These are phyloP conservation scores for Exophiala bonariae DNA, from an alignment of 2,329 filamentous ascomycete species.

Conservation along the genomic window DNA sequence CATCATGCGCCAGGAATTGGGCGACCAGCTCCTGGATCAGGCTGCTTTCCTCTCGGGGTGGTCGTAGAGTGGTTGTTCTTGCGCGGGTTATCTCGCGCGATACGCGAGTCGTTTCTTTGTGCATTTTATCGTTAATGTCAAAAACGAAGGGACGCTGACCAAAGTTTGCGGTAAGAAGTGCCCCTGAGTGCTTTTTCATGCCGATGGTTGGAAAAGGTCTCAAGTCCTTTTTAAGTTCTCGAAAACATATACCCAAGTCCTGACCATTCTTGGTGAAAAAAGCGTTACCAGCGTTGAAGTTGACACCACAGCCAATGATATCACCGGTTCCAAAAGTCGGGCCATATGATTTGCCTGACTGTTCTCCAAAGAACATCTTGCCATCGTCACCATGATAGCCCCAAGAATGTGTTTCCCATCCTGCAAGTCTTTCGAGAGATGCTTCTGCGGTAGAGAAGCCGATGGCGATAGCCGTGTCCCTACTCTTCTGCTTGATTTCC, in stretches of 20 bases:
- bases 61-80: slow-evolving; percentile 61
- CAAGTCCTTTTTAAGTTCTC: slow-evolving; percentile 40
- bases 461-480: slow-evolving; percentile 60
- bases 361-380: slow-evolving; percentile 60
- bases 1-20: slow-evolving; percentile 91
- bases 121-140: slow-evolving; percentile 79
- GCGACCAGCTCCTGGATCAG: slow-evolving; percentile 80
- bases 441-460: slow-evolving; percentile 63
- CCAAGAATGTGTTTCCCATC: slow-evolving; percentile 67
- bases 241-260: slow-evolving; percentile 56
- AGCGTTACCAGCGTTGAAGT: slow-evolving; percentile 60
- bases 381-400: slow-evolving; percentile 69
- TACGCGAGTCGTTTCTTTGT: slow-evolving; percentile 63
- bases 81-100: slow-evolving; percentile 61
- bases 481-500: slow-evolving; percentile 64
- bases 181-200: slow-evolving; percentile 63
- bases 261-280: slow-evolving; percentile 67
- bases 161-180: slow-evolving; percentile 62
- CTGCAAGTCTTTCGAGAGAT: slow-evolving; percentile 60
- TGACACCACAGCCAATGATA: slow-evolving; percentile 65
- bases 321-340: slow-evolving; percentile 60
- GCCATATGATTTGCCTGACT: slow-evolving; percentile 58
- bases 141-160: slow-evolving; percentile 77
- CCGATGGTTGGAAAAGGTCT: slow-evolving; percentile 59
- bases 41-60: slow-evolving; percentile 62